Evolutionary conservation across 2,329 filamentous ascomycete species (phyloP).

Genomic region (Aspergillus hiratsukae): DNA sequence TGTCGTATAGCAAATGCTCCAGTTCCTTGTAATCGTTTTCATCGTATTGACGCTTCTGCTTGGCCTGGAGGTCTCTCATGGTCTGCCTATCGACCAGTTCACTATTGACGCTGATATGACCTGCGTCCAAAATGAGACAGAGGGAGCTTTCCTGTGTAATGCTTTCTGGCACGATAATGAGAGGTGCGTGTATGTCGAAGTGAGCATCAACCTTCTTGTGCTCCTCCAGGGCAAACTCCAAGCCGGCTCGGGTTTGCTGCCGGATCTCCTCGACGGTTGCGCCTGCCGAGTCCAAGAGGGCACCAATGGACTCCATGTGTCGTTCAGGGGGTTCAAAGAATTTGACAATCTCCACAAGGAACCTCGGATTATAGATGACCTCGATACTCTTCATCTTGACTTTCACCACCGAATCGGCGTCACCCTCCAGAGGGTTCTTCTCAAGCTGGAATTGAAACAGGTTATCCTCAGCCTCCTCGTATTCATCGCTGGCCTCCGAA

Average conservation of each 20-base stretch:
- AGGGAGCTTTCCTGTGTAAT: slow-evolving; percentile 76
- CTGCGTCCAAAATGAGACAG: slow-evolving; percentile 91
- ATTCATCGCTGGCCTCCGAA: slow-evolving; percentile 37
- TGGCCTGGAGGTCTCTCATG: slow-evolving; percentile 82
- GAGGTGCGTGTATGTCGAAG: slow-evolving; percentile 86
- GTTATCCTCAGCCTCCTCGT: slow-evolving; percentile 58
- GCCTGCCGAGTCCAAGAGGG: slow-evolving; percentile 90
- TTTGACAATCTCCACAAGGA: slow-evolving; percentile 82
- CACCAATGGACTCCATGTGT: slow-evolving; percentile 97
- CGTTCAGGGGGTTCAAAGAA: slow-evolving; percentile 96
- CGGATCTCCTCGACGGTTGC: slow-evolving; percentile 92
- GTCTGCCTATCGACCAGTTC: slow-evolving; percentile 90
- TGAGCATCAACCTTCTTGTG: slow-evolving; percentile 98
- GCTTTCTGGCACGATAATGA: slow-evolving; percentile 94
- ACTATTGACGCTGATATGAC: slow-evolving; percentile 90
- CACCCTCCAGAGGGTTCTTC: slow-evolving; percentile 88
- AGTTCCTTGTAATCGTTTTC: slow-evolving; percentile 84
- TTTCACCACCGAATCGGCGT: slow-evolving; percentile 83
- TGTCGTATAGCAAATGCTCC: slow-evolving; percentile 95
- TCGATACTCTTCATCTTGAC: slow-evolving; percentile 93
- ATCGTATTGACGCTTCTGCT: slow-evolving; percentile 80
- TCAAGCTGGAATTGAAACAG: slow-evolving; percentile 93
- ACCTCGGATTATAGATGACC: slow-evolving; percentile 94
- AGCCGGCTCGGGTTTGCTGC: slow-evolving; percentile 89
- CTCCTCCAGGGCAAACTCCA: slow-evolving; percentile 94